These are phyloP conservation scores for Avena atlantica DNA, from an alignment of 176 grass and related monocot genomes.

Conservation along the genomic window DNA sequence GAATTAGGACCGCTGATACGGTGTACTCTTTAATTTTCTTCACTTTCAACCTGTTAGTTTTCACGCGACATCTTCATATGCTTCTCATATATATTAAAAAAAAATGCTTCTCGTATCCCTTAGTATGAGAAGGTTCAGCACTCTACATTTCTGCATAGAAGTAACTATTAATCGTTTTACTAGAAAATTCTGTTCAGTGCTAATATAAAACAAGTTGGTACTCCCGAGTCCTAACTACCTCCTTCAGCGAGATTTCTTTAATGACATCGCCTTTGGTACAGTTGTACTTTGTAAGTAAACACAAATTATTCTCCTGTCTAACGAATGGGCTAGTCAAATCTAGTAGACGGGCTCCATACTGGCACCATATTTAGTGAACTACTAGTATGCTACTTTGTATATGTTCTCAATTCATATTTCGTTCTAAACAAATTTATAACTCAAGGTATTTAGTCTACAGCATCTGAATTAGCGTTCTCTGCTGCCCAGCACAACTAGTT, in stretches of 20 bases:
- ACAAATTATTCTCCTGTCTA: constrained; percentile 30
- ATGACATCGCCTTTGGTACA: not conserved
- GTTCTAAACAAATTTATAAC: not conserved
- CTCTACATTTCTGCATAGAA: not conserved
- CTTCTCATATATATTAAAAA: not conserved
- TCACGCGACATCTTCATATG: not conserved
- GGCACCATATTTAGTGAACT: not conserved
- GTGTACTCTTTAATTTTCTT: not conserved
- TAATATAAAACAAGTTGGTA: not conserved
- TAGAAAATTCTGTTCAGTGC: not conserved
- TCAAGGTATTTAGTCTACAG: not conserved
- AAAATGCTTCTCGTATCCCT: not conserved
- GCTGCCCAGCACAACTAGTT: not conserved
- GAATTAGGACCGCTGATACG: too few species aligned
- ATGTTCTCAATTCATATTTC: not conserved
- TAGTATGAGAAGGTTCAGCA: not conserved
- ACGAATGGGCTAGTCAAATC: constrained; percentile 24
- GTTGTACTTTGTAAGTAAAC: not conserved
- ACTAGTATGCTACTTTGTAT: not conserved
- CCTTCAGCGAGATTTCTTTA: not conserved
- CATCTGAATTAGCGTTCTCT: not conserved
- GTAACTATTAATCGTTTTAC: not conserved
- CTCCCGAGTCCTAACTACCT: not conserved
- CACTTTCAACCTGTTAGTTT: not conserved
- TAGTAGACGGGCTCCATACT: not conserved